These are phyloP conservation scores for Pythium pectinolyticum DNA, from an alignment of 352 stramenopile genomes.

Conservation along the genomic window DNA sequence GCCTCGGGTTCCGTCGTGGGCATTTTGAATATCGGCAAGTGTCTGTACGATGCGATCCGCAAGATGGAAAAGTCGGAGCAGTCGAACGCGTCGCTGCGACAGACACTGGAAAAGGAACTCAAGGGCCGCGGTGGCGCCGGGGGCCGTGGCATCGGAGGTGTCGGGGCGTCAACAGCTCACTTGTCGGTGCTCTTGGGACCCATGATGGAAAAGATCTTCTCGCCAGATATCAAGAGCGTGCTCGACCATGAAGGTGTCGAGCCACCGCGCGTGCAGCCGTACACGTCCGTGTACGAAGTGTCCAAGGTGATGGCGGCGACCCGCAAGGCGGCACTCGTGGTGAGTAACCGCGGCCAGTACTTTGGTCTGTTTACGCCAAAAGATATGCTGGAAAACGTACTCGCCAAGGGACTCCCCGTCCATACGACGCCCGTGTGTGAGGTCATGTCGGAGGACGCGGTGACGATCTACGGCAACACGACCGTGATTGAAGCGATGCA, in stretches of 20 bases:
- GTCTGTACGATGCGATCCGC: constrained; percentile 97
- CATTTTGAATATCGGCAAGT: constrained; percentile 98
- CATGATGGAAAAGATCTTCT: constrained; percentile 89
- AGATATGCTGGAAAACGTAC: constrained; percentile 95
- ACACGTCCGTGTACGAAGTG: constrained; percentile 92
- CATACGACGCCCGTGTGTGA: constrained; percentile 91
- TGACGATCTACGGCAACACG: constrained; percentile 64
- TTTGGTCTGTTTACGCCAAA: constrained; percentile 97
- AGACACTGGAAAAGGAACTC: constrained; percentile 80
- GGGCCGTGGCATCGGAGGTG: not conserved
- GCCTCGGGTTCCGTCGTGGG: constrained; percentile 89
- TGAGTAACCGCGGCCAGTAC: constrained; percentile 91
- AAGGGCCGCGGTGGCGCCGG: constrained; percentile 45
- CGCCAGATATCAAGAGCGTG: constrained; percentile 82
- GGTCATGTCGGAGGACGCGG: constrained; percentile 87
- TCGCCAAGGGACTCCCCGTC: constrained; percentile 91
- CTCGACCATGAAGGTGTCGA: constrained; percentile 79
- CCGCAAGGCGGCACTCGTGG: constrained; percentile 93
- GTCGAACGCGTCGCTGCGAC: constrained; percentile 67
- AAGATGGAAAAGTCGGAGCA: constrained; percentile 95
- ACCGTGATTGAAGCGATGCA: constrained; percentile 88
- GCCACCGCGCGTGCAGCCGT: constrained; percentile 78
- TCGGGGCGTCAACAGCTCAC: constrained; percentile 10
- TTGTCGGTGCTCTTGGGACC: constrained; percentile 74
- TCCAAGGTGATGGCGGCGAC: constrained; percentile 93